Evolutionary conservation across 148 eudicot genomes (phyloP).

Genomic region (Nepenthes mirabilis): DNA sequence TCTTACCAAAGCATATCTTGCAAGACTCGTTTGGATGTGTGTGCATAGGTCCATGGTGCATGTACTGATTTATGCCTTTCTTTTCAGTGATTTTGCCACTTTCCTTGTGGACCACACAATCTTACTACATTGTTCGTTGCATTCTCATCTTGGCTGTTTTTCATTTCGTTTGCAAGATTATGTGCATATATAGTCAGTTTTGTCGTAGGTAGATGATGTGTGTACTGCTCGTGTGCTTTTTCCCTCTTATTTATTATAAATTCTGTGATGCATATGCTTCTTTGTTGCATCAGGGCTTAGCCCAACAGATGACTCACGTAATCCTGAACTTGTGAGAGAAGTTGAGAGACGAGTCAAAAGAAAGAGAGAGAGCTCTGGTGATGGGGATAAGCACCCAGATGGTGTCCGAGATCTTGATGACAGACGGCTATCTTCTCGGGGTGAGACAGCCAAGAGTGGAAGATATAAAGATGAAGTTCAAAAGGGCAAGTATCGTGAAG

Average conservation of each 20-base stretch:
- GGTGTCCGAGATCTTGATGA: conserved; percentile 40
- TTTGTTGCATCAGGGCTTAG: conserved; percentile 9
- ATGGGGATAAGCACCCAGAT: conserved; percentile 52
- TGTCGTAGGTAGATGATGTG: neutral
- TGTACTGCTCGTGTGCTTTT: neutral
- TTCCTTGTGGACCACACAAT: too few species aligned
- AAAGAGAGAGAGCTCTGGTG: conserved; percentile 55
- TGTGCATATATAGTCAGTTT: too few species aligned
- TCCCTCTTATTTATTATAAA: neutral
- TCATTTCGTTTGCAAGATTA: too few species aligned
- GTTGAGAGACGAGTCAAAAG: conserved; percentile 51
- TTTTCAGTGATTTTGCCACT: too few species aligned
- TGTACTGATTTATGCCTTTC: too few species aligned
- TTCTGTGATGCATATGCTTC: neutral
- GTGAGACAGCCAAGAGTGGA: conserved; percentile 41
- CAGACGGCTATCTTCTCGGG: conserved; percentile 41
- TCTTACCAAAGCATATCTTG: too few species aligned
- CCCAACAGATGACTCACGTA: conserved; percentile 33
- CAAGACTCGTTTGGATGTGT: too few species aligned
- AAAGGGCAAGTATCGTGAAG: conserved; percentile 34
- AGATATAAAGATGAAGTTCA: conserved; percentile 46
- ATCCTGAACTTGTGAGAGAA: conserved; percentile 54
- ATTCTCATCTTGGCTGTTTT: too few species aligned
- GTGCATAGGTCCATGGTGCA: too few species aligned
- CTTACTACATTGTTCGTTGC: too few species aligned